Conservation (phyloP, 139 green algal species). For the Zygnema circumcarinatum region DNA sequence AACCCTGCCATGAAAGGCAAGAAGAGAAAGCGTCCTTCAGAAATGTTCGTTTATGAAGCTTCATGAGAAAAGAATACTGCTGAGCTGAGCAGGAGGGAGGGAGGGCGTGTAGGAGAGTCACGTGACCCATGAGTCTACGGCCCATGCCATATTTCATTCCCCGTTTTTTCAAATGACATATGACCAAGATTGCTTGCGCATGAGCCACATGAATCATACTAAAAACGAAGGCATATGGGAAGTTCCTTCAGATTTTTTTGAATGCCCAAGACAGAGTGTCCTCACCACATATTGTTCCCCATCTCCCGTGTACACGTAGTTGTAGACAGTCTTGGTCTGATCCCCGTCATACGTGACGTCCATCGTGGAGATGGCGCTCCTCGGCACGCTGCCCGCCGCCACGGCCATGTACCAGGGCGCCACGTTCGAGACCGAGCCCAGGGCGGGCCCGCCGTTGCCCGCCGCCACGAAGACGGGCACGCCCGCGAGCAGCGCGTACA, state of each 20-base stretch:
- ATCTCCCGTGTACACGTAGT: background rate
- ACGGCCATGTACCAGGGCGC: slow-evolving; percentile 21
- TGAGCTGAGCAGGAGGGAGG: too few relatives aligned
- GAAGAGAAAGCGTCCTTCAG: background rate
- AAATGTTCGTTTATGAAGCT: background rate
- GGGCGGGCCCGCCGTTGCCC: background rate
- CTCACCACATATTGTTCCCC: background rate
- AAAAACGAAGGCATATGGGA: too few relatives aligned
- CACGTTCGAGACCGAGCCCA: background rate
- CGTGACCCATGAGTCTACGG: too few relatives aligned
- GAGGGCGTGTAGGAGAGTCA: too few relatives aligned
- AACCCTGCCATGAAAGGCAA: background rate
- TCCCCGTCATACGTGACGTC: background rate
- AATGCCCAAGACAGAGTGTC: too few relatives aligned
- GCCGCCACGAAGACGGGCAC: slow-evolving; percentile 12
- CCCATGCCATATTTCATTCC: too few relatives aligned
- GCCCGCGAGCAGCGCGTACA: background rate
- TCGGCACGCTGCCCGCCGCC: background rate
- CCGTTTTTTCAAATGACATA: too few relatives aligned
- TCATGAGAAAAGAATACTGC: too few relatives aligned
- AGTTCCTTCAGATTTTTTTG: too few relatives aligned
- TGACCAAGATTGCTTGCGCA: too few relatives aligned
- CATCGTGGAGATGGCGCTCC: background rate
- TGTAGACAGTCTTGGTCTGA: background rate
- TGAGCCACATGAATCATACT: too few relatives aligned